Percentiles rank a stretch among this genome's conserved stretches.
These are phyloP conservation scores for Calophaca sinica DNA, from an alignment of 306 rosid genomes.

Conservation along the genomic window DNA sequence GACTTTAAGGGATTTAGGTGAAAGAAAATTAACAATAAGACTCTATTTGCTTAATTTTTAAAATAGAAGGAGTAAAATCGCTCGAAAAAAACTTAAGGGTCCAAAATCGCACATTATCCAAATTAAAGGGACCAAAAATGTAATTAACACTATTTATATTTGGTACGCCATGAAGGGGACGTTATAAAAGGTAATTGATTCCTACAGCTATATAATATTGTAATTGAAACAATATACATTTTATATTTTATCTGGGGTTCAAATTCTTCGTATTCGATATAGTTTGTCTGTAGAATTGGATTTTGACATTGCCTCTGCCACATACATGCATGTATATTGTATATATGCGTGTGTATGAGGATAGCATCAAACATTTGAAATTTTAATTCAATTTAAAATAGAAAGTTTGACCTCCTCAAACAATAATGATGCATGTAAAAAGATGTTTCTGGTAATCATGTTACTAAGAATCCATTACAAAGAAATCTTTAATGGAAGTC, in stretches of 20 bases:
- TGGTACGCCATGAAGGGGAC: background rate
- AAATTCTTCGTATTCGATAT: background rate
- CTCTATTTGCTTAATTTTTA: no score
- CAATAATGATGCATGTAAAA: conserved; percentile 47
- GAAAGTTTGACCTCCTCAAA: conserved; percentile 47
- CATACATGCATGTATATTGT: no score
- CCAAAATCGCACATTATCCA: no score
- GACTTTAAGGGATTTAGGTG: no score
- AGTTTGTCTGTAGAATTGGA: background rate
- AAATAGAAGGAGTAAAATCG: no score
- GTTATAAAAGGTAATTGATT: background rate
- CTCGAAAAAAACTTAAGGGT: no score
- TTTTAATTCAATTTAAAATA: conserved; percentile 9
- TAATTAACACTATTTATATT: no score
- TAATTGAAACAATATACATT: background rate
- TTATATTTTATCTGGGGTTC: background rate
- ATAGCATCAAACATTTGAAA: background rate
- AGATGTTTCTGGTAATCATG: conserved; percentile 41
- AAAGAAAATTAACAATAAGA: no score
- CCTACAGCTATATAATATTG: background rate
- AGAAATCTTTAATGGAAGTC: conserved; percentile 41
- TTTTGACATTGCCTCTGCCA: background rate
- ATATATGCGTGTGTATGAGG: background rate
- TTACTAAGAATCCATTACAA: conserved; percentile 37
- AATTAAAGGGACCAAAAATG: no score